Conservation (phyloP, 352 stramenopile species). For the Pythium aquatile region DNA sequence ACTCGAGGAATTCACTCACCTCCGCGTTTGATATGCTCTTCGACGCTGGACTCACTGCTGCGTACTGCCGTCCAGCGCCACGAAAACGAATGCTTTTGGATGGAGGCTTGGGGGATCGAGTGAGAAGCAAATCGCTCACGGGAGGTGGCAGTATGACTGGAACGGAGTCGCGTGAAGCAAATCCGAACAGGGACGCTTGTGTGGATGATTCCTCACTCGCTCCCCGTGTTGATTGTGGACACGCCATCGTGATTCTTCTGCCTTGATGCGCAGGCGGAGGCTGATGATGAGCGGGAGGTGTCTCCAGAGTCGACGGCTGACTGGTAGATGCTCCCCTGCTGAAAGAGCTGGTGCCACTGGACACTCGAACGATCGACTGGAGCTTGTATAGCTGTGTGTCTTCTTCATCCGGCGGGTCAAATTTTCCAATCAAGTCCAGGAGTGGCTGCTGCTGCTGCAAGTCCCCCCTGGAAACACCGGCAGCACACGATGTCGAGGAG, state of each 20-base stretch:
- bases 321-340: background rate
- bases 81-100: conserved; percentile 44
- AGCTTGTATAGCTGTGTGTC: conserved; percentile 25
- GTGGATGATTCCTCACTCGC: background rate
- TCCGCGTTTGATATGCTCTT: background rate
- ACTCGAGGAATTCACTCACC: too few relatives aligned
- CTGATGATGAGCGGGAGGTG: background rate
- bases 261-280: background rate
- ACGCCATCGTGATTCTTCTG: conserved; percentile 4
- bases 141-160: conserved; percentile 42
- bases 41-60: conserved; percentile 36
- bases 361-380: conserved; percentile 16
- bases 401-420: conserved; percentile 24
- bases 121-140: conserved; percentile 31
- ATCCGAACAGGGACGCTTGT: conserved; percentile 27
- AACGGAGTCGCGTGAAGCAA: conserved; percentile 14
- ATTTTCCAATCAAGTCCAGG: conserved; percentile 12
- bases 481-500: background rate
- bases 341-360: background rate
- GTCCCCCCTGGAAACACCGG: background rate
- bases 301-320: conserved; percentile 3
- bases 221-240: background rate
- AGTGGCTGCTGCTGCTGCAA: conserved; percentile 11
- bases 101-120: conserved; percentile 49
- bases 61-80: conserved; percentile 56